Evolutionary conservation across 2,329 filamentous ascomycete species (phyloP), one percentile per base, ranked within the genome.

Genomic region (Calonectria naviculata): DNA sequence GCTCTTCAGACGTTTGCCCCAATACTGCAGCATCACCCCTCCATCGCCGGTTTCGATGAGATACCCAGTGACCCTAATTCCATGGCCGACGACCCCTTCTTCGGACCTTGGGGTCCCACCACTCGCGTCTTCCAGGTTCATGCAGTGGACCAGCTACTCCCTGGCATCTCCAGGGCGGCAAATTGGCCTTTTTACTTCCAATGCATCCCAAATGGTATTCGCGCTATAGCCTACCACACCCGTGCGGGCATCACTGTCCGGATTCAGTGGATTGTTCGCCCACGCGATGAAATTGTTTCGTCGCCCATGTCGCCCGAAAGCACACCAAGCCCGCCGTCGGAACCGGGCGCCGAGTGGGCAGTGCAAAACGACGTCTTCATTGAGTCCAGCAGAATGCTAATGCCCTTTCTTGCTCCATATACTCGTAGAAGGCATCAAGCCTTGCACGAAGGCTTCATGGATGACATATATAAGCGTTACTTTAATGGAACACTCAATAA

Each of bases 131-230:
- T 77, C 46, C 71, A 73, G 21, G 73, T 81, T 58, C 74, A 74
- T 47, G 78, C 81, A 67, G 70, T 72, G 54, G 75, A 80, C 42
- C 73, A 74, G 19, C 70, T 84, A 13, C 77, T 85, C 12, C 83
- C 84, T 0, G 82, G 83, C 52, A 68, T 84, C 26, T 78, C 74
- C 41, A 85, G 82, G 72, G 80, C 81, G 46, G 78, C 86, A 31
- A 74, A 72, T 60, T 82, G 86, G 67, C 82, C 83, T 5, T 83
- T 83, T 70, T 80, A 83, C 24, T 85, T 86, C 71, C 85, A 86
- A 75, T 81, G 76, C 67, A 80, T 84, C 34, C 77, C 77, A 26
- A 73, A 78, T 49, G 85, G 84, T 38, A 77, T 84, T 52, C 80
- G 84, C 15, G 82, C 82, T 63, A 78, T 84, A 42, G 84, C 83